phyloP scores from a whole-genome alignment of 257 asterid species.

The Asclepias syriaca region DNA sequence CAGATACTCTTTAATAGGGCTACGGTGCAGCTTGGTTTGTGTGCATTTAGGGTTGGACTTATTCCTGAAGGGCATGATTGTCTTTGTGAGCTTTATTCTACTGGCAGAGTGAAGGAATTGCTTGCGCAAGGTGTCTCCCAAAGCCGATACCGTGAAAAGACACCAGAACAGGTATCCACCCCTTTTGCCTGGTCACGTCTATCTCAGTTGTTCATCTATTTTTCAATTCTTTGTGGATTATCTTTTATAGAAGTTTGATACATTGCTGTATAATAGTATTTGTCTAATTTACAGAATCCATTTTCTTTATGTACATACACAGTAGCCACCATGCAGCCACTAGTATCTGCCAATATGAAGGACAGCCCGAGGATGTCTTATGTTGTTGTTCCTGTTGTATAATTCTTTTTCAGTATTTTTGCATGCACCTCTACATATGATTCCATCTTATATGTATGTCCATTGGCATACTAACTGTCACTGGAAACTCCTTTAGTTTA shows the following conservation, averaged over 20 bases:
- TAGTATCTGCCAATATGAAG: too few species aligned
- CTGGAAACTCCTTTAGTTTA: not conserved
- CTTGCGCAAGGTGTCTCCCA: slow-evolving; percentile 96
- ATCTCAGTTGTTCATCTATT: not conserved
- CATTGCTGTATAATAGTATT: too few species aligned
- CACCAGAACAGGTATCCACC: slow-evolving; percentile 81
- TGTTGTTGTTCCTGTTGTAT: not conserved
- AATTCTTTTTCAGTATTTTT: not conserved
- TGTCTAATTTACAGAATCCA: too few species aligned
- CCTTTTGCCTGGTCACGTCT: not conserved
- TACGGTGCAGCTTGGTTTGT: slow-evolving; percentile 93
- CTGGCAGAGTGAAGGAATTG: slow-evolving; percentile 92
- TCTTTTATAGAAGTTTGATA: not conserved
- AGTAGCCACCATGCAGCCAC: too few species aligned
- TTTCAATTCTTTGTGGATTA: not conserved
- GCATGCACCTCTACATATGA: not conserved
- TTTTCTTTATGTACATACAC: too few species aligned
- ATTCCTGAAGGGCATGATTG: slow-evolving; percentile 72
- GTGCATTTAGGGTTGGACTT: slow-evolving; percentile 84
- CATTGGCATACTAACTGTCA: not conserved
- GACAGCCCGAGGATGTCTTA: not conserved
- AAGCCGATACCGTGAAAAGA: slow-evolving; percentile 89
- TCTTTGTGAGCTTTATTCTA: slow-evolving; percentile 82
- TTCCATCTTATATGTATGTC: not conserved
- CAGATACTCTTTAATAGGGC: slow-evolving; percentile 88